Base-by-base conservation (phyloP, 768 basidiomycete genomes). In the Russula sp. region DNA sequence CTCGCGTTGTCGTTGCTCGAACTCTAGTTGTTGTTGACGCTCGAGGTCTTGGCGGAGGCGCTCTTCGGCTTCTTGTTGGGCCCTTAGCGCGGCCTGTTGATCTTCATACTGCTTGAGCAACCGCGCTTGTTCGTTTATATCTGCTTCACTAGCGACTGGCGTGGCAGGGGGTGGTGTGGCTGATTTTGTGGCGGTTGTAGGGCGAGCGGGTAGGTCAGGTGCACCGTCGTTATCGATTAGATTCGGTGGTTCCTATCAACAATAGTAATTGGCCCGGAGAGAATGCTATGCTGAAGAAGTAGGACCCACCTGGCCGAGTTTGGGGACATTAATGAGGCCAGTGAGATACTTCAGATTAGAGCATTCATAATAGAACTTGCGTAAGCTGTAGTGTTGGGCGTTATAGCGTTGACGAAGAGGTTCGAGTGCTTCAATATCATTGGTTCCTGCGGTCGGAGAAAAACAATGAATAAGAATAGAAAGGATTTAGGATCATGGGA, bases 291-390 rank as follows among this genome's bases (percentile, higher is more conserved):
- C 51, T 20, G 39, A 14, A 60, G 35, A 59, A 54, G 61, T 57
- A 14, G 57, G 51, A 63, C 83, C 47, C 70, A 93, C 94, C 71
- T 91, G 87, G 50, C 94, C 96, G 40, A 99, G 82, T 74, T 98
- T 99, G 11, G 97, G 97, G 2, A 99, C 95, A 73, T 98, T 99
- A 71, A 98, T 97, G 37, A 99, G 82, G 50, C 95, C 92, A 10
- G 97, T 99, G 57, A 99, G 77, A 75, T 97, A 99, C 74, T 97
- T 98, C 68, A 99, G 83, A 76, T 98, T 98, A 10, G 94, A 97
- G 73, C 97, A 99, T 73, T 99, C 97, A 73, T 98, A 98, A 78
- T 98, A 98, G 77, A 97, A 99, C 73, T 96, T 94, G 66, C 97
- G 88, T 10, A 99, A 82, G 66, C 85, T 88, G 71, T 94, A 87